Conservation (phyloP, 257 asterid species). For the Primulina tabacum region DNA sequence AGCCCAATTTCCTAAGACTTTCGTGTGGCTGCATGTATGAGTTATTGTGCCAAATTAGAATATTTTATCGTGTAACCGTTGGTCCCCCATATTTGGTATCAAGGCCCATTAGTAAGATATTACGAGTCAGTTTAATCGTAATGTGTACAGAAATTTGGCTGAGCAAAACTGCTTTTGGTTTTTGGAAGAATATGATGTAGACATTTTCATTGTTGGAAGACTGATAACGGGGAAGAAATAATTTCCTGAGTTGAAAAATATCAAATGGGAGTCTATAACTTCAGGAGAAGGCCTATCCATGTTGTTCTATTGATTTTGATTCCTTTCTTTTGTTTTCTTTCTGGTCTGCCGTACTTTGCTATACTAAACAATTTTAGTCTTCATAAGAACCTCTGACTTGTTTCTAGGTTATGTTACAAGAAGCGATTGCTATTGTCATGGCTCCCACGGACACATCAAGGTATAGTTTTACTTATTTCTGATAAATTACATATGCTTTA, state of each 20-base stretch:
- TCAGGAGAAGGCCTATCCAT: neutral
- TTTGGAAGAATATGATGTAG: neutral
- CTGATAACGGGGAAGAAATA: neutral
- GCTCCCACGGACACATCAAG: conserved; percentile 50
- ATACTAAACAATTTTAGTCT: neutral
- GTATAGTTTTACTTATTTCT: conserved; percentile 2
- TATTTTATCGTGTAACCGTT: neutral
- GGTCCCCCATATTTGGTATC: neutral
- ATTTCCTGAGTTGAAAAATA: neutral
- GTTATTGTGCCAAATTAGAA: neutral
- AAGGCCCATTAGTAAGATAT: neutral
- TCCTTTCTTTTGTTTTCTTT: neutral
- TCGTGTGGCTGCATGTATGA: neutral
- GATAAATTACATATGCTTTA: neutral
- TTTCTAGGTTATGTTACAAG: conserved; percentile 54
- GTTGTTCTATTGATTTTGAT: neutral
- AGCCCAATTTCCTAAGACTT: conserved; percentile 7
- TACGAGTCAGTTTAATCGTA: conserved; percentile 1
- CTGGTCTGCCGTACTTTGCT: neutral
- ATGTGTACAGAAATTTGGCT: neutral
- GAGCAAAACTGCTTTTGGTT: neutral
- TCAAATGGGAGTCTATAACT: neutral
- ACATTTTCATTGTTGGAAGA: neutral
- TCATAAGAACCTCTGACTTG: conserved; percentile 6
- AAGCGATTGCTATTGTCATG: conserved; percentile 62